Evolutionary conservation across 345 rosid species (phyloP), one percentile per base, ranked within the genome.

Genomic region (Turritis glabra): DNA sequence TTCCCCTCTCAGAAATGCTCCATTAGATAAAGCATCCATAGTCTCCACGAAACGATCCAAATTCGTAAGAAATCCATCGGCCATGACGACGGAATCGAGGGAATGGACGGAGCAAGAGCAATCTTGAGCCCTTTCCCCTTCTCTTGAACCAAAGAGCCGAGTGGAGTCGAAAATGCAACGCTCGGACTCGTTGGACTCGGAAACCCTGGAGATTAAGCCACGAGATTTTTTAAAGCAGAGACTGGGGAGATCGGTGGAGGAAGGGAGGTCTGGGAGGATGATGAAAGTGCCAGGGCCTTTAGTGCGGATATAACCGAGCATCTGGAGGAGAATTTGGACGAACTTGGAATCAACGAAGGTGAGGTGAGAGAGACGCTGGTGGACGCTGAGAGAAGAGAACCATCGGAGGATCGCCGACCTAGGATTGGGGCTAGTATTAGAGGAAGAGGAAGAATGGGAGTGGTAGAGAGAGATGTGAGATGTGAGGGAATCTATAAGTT

Each of bases 391-490:
- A 52, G 96, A 85, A 15, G 91, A 80, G 83, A 91, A 90, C 98
- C 98, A 94, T 73, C 82, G 82, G 68, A 94, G 84, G 80, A 94
- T 87, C 3, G 87, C 84, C 37, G 95, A 82, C 64, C 98, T 82
- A 5, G 88, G 78, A 67, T 75, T 80, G 54, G 86, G 77, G 67
- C 43, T 84, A 4, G 82, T 65, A 21, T 61, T 57, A 37, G 61
- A 52, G 8, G 63, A 66, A 15, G 46, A 40, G 15, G 85, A 59
- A 22, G 92, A 79, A 22, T 72, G 80, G 53, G 91, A 83, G 66
- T 90, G 78, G 80, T 89, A 91, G 70, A 94, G 96, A 33, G 98
- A 86, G 79, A 94, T 90, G 82, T 94, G 98, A 55, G 95, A 78
- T 29, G 96, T 89, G 68, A 94, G 93, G 7, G 91, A 87, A 79